A percentile compares a stretch with the other conserved stretches of the same genome.
Evolutionary conservation across 2,329 filamentous ascomycete species (phyloP).

Genomic region (Bisporella sp.): DNA sequence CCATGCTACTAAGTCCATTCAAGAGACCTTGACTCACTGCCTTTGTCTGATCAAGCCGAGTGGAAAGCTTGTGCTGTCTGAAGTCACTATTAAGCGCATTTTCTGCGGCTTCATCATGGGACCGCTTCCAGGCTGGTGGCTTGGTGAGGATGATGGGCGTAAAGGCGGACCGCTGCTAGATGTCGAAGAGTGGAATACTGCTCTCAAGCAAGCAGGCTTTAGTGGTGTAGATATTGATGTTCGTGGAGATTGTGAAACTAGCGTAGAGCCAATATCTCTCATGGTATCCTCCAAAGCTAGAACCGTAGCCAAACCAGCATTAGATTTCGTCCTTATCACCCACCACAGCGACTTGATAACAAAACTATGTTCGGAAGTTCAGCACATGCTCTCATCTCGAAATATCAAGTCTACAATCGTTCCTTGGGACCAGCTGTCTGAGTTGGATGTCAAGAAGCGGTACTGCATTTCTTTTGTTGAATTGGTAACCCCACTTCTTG

Average conservation of each 20-base stretch:
- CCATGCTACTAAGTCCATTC: constrained; percentile 17
- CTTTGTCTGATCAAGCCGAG: constrained; percentile 23
- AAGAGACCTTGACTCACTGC: constrained; percentile 17
- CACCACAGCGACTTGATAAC: no score
- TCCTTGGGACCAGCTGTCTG: neutral
- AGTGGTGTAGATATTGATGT: neutral
- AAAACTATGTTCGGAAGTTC: no score
- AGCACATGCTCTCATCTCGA: neutral
- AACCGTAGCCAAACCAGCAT: neutral
- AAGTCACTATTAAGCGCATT: constrained; percentile 1
- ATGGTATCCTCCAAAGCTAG: neutral
- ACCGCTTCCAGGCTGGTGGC: constrained; percentile 32
- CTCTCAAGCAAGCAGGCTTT: constrained; percentile 1
- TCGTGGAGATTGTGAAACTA: neutral
- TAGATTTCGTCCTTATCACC: no score
- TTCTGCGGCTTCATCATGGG: constrained; percentile 21
- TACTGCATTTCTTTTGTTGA: no score
- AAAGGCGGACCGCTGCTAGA: constrained; percentile 1
- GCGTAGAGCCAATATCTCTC: constrained; percentile 2
- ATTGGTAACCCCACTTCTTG: no score
- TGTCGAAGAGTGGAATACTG: constrained; percentile 1
- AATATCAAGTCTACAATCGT: neutral
- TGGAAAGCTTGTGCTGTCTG: constrained; percentile 21
- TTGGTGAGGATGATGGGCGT: constrained; percentile 10
- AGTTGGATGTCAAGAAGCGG: neutral